Evolutionary conservation across 2,329 filamentous ascomycete genomes (phyloP), one percentile per base, ranked within the genome.

Genomic region (Cladosporium sp.): DNA sequence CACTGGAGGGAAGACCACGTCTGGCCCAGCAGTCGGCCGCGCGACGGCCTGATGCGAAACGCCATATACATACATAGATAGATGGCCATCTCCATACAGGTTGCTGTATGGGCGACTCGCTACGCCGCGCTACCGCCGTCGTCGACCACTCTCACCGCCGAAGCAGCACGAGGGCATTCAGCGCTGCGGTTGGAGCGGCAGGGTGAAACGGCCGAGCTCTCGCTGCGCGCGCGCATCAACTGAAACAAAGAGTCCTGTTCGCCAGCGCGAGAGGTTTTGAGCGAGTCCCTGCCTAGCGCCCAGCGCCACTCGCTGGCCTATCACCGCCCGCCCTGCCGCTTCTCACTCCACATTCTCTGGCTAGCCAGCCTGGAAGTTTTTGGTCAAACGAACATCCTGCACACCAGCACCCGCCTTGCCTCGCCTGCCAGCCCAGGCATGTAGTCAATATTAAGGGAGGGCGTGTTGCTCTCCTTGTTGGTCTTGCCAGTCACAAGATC

Each of bases 401-500:
- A 48, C 15, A 20, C 16, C 45, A 48, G 45, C 45, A 33, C 36
- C 45, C 38, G 45, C 45, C 45, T 48, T 48, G 45, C 45, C 32
- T 38, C 35, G 29, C 27, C 33, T 22, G 45, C 25, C 27, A 22
- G 8, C 9, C 12, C 30, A 39, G 35, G 19, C 30, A 7, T n/a
- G 32, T 27, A 27, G 22, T 27, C 35, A 38, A 38, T 36, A 46
- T 46, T 46, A 38, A 38, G 42, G 33, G 22, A 27, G 22, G 22
- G 9, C 22, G n/a, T n/a, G n/a, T n/a, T n/a, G n/a, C n/a, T n/a
- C 35, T 19, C 16, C 16, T 16, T 18, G n/a, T 16, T 15, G 11
- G 16, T 38, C 16, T 16, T 18, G n/a, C 11, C 7, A 19, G 16
- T 38, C 35, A 38, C 35, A 16, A 38, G 7, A 27, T 36, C 3